Evolutionary conservation across 2,329 filamentous ascomycete species (phyloP).

Genomic region (Emmonsiellopsis sp.): DNA sequence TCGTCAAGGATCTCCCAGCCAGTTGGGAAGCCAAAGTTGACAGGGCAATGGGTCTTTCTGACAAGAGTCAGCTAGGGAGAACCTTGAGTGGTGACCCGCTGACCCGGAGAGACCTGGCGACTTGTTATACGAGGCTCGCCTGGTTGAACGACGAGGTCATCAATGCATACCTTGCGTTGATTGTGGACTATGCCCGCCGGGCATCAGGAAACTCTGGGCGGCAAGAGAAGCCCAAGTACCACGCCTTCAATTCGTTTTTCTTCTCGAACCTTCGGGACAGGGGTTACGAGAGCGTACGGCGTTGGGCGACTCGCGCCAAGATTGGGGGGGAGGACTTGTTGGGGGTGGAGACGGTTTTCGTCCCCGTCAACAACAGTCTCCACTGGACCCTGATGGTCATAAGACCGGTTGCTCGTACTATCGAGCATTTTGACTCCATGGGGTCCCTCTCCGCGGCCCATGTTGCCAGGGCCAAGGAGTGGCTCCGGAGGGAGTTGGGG

Average conservation of each 20-base stretch:
- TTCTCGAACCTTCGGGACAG: constrained; percentile 34
- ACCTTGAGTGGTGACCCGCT: constrained; percentile 28
- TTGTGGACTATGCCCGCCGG: constrained; percentile 30
- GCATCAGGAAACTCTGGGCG: constrained; percentile 24
- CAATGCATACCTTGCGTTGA: constrained; percentile 36
- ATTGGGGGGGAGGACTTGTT: constrained; percentile 37
- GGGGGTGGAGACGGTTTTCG: constrained; percentile 38
- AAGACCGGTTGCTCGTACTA: constrained; percentile 31
- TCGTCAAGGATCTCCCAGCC: constrained; percentile 26
- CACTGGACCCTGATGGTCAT: constrained; percentile 43
- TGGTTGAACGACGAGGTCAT: constrained; percentile 42
- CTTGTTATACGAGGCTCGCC: constrained; percentile 25
- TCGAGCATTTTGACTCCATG: constrained; percentile 42
- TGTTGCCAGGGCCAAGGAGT: constrained; percentile 29
- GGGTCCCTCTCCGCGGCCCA: constrained; percentile 24
- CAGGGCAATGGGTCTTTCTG: constrained; percentile 19
- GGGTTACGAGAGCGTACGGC: constrained; percentile 29
- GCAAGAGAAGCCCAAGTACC: constrained; percentile 27
- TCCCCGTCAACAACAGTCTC: constrained; percentile 37
- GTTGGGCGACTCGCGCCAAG: constrained; percentile 40
- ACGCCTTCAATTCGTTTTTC: constrained; percentile 39
- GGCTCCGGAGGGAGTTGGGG: constrained; percentile 36
- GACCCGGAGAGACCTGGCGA: constrained; percentile 27
- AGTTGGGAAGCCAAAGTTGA: constrained; percentile 29
- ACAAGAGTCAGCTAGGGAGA: constrained; percentile 20